Conservation (phyloP, 805 yeast genomes). For the Starmerella asiatica region DNA sequence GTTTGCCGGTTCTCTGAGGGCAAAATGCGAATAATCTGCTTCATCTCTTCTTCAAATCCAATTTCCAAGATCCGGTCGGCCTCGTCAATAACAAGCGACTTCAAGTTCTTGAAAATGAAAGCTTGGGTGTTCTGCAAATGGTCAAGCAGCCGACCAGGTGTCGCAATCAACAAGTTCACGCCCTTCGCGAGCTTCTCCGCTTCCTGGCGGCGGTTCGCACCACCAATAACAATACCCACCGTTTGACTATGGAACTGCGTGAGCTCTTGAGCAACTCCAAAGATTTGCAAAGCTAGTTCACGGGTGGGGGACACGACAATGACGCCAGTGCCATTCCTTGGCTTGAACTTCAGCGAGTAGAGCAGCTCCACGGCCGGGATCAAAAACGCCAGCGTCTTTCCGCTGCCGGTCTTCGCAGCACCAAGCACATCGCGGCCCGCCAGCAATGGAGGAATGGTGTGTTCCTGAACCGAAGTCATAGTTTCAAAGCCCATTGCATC, state of each 20-base stretch:
- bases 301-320: constrained; percentile 93
- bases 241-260: constrained; percentile 87
- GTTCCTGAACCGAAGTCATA: constrained; percentile 91
- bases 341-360: constrained; percentile 82
- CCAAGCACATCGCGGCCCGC: constrained; percentile 97
- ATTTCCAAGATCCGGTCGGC: constrained; percentile 96
- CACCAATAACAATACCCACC: constrained; percentile 93
- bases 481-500: constrained; percentile 75
- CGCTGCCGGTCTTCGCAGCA: constrained; percentile 99
- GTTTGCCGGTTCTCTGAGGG: constrained; percentile 90
- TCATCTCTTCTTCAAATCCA: constrained; percentile 98
- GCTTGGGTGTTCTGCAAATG: constrained; percentile 93
- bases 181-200: constrained; percentile 91
- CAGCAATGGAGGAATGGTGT: constrained; percentile 88
- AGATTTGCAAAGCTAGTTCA: constrained; percentile 92
- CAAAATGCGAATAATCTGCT: constrained; percentile 81
- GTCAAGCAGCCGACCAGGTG: constrained; percentile 94
- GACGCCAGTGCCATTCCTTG: constrained; percentile 97
- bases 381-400: constrained; percentile 90
- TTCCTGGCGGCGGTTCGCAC: constrained; percentile 94
- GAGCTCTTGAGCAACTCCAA: constrained; percentile 92
- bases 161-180: constrained; percentile 84
- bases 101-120: constrained; percentile 84
- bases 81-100: constrained; percentile 90
- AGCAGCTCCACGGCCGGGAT: constrained; percentile 91